Evolutionary conservation across 176 grass and related monocot genomes (phyloP).

Genomic region (Oryza meyeriana): DNA sequence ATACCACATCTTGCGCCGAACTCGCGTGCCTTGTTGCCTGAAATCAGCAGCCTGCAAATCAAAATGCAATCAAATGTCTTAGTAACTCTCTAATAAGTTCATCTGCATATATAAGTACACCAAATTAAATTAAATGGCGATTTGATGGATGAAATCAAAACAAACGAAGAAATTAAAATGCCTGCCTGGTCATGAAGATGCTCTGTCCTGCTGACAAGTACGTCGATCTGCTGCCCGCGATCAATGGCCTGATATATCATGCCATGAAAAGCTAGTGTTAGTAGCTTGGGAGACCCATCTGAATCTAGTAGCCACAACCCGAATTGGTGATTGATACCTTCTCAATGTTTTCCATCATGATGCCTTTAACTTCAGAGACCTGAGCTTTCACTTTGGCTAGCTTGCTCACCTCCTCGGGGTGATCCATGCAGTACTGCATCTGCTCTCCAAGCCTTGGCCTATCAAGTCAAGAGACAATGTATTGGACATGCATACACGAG

Average conservation of each 20-base stretch:
- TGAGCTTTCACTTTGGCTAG: slow-evolving; percentile 71
- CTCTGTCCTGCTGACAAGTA: slow-evolving; percentile 66
- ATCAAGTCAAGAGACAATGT: not conserved
- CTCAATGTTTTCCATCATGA: slow-evolving; percentile 87
- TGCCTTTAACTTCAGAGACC: slow-evolving; percentile 70
- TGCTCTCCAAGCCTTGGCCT: slow-evolving; percentile 75
- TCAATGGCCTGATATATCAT: slow-evolving; percentile 42
- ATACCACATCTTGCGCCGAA: slow-evolving; percentile 80
- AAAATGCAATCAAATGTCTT: not conserved
- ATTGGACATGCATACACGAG: not conserved
- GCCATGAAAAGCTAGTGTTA: not conserved
- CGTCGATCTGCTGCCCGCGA: slow-evolving; percentile 54
- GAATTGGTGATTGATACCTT: slow-evolving; percentile 32
- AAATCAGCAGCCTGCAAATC: slow-evolving; percentile 57
- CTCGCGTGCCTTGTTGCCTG: slow-evolving; percentile 45
- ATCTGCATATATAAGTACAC: too few relatives aligned
- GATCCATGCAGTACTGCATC: slow-evolving; percentile 83
- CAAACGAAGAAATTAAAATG: not conserved
- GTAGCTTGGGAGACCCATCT: not conserved
- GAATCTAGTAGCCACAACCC: too few relatives aligned
- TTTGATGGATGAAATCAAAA: not conserved
- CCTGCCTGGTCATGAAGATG: slow-evolving; percentile 56
- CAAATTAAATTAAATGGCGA: not conserved
- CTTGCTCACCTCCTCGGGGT: slow-evolving; percentile 69
- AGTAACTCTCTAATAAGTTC: not conserved